Evolutionary conservation across 192 early-diverging fungal species (phyloP).

Genomic region (Ambispora gerdemannii): DNA sequence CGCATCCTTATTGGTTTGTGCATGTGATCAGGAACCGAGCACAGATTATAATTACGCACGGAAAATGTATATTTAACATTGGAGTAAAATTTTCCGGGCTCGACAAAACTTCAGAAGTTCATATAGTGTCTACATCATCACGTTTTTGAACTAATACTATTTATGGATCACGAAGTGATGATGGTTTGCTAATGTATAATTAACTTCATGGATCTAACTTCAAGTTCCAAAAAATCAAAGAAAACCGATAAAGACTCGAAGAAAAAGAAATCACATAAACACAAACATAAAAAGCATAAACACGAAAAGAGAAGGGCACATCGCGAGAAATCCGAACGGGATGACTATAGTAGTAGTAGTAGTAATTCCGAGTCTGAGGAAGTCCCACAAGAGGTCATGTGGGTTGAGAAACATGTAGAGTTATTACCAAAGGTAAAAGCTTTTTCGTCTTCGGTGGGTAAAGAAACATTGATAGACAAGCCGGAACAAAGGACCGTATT

Average conservation of each 20-base stretch:
- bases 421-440: neutral
- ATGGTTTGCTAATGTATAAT: too few relatives aligned
- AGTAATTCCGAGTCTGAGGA: neutral
- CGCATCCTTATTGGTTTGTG: too few relatives aligned
- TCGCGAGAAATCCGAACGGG: neutral
- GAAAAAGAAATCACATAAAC: neutral
- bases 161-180: too few relatives aligned
- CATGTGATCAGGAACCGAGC: too few relatives aligned
- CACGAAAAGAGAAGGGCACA: neutral
- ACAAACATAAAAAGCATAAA: constrained; percentile 18
- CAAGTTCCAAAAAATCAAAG: constrained; percentile 5
- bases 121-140: too few relatives aligned
- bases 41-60: too few relatives aligned
- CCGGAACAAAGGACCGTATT: neutral
- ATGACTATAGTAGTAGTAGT: neutral
- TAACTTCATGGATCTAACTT: neutral
- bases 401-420: neutral
- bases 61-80: too few relatives aligned
- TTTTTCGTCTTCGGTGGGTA: neutral
- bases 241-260: constrained; percentile 21
- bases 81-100: too few relatives aligned
- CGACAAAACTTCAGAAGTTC: too few relatives aligned
- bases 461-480: neutral
- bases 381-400: neutral
- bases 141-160: too few relatives aligned